Evolutionary conservation across 164 flowering plant genomes (phyloP), one percentile per base, ranked within the genome.

Genomic region (Stephania yunnanensis): DNA sequence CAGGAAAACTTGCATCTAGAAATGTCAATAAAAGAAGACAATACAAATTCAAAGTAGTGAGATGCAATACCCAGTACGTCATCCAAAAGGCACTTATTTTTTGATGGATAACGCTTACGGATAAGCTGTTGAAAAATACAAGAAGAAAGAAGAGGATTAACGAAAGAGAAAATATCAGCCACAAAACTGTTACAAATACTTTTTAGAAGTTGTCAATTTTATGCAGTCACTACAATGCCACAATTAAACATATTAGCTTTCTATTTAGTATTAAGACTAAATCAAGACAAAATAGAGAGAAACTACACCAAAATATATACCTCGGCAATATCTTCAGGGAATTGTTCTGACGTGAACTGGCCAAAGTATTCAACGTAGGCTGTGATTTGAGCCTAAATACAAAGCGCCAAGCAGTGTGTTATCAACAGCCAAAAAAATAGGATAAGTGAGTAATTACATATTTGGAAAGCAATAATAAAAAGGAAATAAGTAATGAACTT

Each of bases 281-380:
- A 29, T 55, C 11, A 68, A 63, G 29, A 72, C 15, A 72, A 71
- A 61, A 64, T 29, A n/a, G 44, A n/a, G 74, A 50, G 5, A 36
- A 1, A 58, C 15, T 46, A 46, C 74, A 44, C 29, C 64, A 42
- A 22, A 52, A 70, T 29, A 52, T 74, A 74, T 91, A 95, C 99
- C 97, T 95, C 99, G 64, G 92, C 88, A 79, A 95, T 85, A 78
- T 95, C 97, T 50, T 93, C 97, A 50, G 97, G 90, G 78, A 95
- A 95, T 25, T 84, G 89, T 78, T 93, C 98, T 30, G 97, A 91
- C 73, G 93, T 93, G 82, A 91, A 95, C 79, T 95, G 99, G 64
- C 92, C 93, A 77, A 95, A 91, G 77, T 87, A 91, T 70, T 95
- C 97, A 76, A 92, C 99, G 83, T 93, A 95, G 11, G 98, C 97